Percentiles rank a stretch among this genome's conserved stretches.
Conservation (phyloP, 129 eudicot genomes). For the Tagetes patula region DNA sequence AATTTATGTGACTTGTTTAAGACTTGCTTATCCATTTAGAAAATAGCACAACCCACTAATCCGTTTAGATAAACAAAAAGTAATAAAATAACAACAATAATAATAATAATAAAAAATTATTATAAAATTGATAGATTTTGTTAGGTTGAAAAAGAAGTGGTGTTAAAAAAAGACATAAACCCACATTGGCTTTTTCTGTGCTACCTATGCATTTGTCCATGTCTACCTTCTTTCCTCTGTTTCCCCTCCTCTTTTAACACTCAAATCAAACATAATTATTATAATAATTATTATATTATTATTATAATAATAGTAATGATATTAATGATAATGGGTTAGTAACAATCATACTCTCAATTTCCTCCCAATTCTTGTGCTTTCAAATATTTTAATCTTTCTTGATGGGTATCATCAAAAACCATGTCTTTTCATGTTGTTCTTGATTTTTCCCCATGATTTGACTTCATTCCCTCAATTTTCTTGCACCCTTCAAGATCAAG, state of each 20-base stretch:
- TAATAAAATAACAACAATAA: background rate
- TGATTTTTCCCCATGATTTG: slow-evolving; percentile 41
- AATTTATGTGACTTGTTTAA: too few species aligned
- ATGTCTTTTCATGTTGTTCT: slow-evolving; percentile 32
- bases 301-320: too few species aligned
- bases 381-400: background rate
- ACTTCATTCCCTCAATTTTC: slow-evolving; percentile 34
- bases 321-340: slow-evolving; percentile 34
- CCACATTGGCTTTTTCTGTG: slow-evolving; percentile 44
- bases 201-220: slow-evolving; percentile 47
- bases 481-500: slow-evolving; percentile 33
- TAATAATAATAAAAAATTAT: background rate
- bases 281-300: too few species aligned
- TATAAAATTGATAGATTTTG: slow-evolving; percentile 20
- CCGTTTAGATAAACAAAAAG: background rate
- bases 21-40: background rate
- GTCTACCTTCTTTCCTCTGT: slow-evolving; percentile 43
- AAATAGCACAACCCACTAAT: background rate
- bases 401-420: slow-evolving; percentile 26
- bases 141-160: slow-evolving; percentile 27
- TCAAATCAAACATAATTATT: slow-evolving; percentile 1
- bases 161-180: slow-evolving; percentile 42
- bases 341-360: slow-evolving; percentile 53
- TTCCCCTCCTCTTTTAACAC: slow-evolving; percentile 31
- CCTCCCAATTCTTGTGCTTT: slow-evolving; percentile 24